phyloP scores from a whole-genome alignment of 371 early-diverging fungal genomes.

The Circinella umbellata region DNA sequence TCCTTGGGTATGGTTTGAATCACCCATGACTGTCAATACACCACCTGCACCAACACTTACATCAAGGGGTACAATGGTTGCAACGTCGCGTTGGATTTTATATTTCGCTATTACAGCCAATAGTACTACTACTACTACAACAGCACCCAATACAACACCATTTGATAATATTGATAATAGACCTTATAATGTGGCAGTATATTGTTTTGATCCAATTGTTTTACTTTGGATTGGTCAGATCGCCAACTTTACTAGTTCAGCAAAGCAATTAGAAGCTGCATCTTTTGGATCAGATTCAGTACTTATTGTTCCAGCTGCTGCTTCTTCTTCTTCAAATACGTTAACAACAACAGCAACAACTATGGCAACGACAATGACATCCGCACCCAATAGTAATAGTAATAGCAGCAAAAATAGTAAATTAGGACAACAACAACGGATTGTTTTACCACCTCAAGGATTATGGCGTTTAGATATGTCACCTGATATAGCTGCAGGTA shows the following conservation, averaged over 20 bases:
- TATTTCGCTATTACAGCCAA: constrained; percentile 7
- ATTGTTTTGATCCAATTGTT: constrained; percentile 21
- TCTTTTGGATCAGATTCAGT: constrained; percentile 1
- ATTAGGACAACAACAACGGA: not conserved
- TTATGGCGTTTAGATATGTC: constrained; percentile 16
- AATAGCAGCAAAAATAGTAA: no score
- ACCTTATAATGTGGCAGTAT: constrained; percentile 13
- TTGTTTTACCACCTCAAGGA: not conserved
- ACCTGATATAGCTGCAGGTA: not conserved
- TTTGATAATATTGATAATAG: not conserved
- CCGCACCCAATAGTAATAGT: not conserved
- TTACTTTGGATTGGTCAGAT: constrained; percentile 16
- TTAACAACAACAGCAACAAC: not conserved
- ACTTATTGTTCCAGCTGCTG: constrained; percentile 1
- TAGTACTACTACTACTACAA: not conserved
- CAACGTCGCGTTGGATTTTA: constrained; percentile 19
- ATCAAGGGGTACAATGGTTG: constrained; percentile 11
- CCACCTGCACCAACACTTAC: constrained; percentile 6
- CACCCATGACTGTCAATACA: constrained; percentile 4
- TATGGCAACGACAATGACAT: no score
- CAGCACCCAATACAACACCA: not conserved
- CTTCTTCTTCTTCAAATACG: not conserved
- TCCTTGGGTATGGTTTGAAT: constrained; percentile 17
- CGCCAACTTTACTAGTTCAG: constrained; percentile 7
- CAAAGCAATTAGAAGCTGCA: constrained; percentile 10